Evolutionary conservation across 2,329 filamentous ascomycete species (phyloP), one percentile per base, ranked within the genome.

Genomic region (Curvularia hawaiiensis): DNA sequence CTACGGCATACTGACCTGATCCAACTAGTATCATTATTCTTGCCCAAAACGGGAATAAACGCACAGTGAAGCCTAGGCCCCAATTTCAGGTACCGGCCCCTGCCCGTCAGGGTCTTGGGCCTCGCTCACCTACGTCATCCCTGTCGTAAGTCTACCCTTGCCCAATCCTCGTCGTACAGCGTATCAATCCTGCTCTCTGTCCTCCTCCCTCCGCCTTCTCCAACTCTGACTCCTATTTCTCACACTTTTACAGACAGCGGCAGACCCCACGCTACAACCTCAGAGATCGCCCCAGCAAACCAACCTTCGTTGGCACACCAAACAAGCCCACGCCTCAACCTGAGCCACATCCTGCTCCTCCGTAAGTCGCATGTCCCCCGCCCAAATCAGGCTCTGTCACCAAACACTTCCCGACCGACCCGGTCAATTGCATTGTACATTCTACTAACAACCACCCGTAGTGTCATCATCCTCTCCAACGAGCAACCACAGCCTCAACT

Each of bases 1-100:
- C n/a, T 7, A 24, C 4, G 14, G 40, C 18, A 24, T 49, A 45
- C 50, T 53, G 33, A 50, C 41, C 28, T 9, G 22, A 24, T 24
- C 9, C 38, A 22, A 31, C 39, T 46, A 69, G 69, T 18, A 59
- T 72, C 33, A 70, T 71, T 40, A 69, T 70, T 22, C 55, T 72
- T 38, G 58, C 66, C 61, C 43, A 61, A 68, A 65, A 52, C 59
- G 54, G 68, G 30, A 61, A 57, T 22, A 33, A 33, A 24, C 48
- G 46, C 56, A 47, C 57, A 58, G 44, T 20, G 30, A 28, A 47
- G 44, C 44, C 44, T 47, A 47, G 44, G 30, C 61, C 62, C 60
- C 63, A 63, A 54, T 60, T 51, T 56, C 68, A 65, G 60, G 56
- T 48, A 58, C 59, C 40, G 46, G 64, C 65, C 66, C 63, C 65